Evolutionary conservation across 805 yeast genomes (phyloP).

Genomic region (Metschnikowia dekortorum): DNA sequence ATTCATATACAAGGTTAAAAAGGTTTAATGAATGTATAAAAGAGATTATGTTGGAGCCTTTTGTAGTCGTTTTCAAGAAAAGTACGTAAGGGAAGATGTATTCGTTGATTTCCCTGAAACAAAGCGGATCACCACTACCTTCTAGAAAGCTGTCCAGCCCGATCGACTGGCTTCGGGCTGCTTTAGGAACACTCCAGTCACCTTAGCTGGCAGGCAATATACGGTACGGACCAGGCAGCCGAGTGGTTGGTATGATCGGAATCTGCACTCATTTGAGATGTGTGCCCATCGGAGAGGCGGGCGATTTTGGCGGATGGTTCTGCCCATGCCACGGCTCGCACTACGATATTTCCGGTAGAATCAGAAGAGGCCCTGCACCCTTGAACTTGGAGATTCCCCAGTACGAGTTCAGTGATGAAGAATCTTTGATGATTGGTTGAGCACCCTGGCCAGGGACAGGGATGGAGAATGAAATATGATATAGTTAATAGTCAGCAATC

Average conservation of each 20-base stretch:
- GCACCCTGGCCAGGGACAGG: neutral
- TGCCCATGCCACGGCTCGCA: conserved; percentile 99
- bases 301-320: conserved; percentile 99
- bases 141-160: no score
- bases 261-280: conserved; percentile 99
- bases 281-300: conserved; percentile 99
- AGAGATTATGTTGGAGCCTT: no score
- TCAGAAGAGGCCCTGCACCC: conserved; percentile 99
- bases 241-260: conserved; percentile 67
- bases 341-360: conserved; percentile 99
- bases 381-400: conserved; percentile 94
- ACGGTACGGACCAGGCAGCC: no score
- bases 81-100: no score
- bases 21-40: no score
- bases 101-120: no score
- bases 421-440: conserved; percentile 87
- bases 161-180: no score
- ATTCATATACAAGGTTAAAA: no score
- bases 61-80: no score
- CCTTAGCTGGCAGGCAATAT: no score
- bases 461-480: neutral
- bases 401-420: conserved; percentile 73
- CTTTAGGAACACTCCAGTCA: no score
- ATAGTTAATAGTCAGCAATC: neutral
- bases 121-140: no score